A percentile compares a stretch with the other conserved stretches of the same genome.
Conservation (phyloP, 371 early-diverging fungal genomes). For the Mucor piriformis region DNA sequence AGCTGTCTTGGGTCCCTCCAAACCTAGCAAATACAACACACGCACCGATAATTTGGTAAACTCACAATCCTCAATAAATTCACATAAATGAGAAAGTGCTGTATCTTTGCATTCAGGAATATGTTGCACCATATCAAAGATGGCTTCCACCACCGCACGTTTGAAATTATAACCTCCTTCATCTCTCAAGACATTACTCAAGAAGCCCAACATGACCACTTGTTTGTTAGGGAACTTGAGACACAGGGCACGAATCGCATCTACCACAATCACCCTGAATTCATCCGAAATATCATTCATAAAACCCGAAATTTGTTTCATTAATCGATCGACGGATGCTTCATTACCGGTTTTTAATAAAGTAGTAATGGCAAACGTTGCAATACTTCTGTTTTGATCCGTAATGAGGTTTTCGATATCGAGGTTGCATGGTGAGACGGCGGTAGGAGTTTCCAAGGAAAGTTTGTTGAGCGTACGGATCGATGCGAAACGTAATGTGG, state of each 20-base stretch:
- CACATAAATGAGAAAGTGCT: slow-evolving; percentile 94
- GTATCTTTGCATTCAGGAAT: slow-evolving; percentile 94
- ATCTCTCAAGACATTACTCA: slow-evolving; percentile 91
- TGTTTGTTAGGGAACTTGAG: slow-evolving; percentile 98
- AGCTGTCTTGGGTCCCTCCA: slow-evolving; percentile 90
- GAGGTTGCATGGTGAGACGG: slow-evolving; percentile 92
- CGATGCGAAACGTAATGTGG: slow-evolving; percentile 94
- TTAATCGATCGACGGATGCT: slow-evolving; percentile 95
- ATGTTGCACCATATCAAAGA: slow-evolving; percentile 92
- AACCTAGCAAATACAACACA: slow-evolving; percentile 91
- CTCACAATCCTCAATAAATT: slow-evolving; percentile 99
- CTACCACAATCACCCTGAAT: slow-evolving; percentile 97
- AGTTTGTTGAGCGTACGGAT: slow-evolving; percentile 94
- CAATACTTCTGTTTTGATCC: slow-evolving; percentile 95
- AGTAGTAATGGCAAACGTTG: slow-evolving; percentile 98
- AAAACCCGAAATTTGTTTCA: slow-evolving; percentile 97
- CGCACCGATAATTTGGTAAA: slow-evolving; percentile 95
- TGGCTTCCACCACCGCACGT: slow-evolving; percentile 94
- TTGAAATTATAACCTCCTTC: slow-evolving; percentile 98
- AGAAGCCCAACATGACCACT: slow-evolving; percentile 87
- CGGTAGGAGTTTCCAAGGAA: slow-evolving; percentile 84
- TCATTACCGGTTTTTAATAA: slow-evolving; percentile 98
- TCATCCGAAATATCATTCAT: slow-evolving; percentile 98
- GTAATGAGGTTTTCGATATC: slow-evolving; percentile 97
- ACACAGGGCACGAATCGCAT: slow-evolving; percentile 93